phyloP scores from a whole-genome alignment of 805 yeast genomes.

The Yarrowia deformans region DNA sequence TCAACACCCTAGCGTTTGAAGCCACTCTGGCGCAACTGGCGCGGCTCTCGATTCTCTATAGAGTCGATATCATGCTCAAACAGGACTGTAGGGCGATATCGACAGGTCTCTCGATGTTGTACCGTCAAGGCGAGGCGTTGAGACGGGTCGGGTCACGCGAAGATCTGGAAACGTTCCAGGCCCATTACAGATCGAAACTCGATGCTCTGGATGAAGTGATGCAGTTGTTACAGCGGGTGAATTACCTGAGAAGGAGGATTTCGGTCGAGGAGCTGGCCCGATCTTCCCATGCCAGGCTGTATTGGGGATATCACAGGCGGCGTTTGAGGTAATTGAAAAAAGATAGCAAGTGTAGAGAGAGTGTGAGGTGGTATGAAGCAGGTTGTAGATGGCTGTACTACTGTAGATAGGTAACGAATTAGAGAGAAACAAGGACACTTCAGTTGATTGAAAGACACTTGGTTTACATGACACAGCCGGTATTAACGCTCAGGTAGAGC shows the following conservation, averaged over 20 bases:
- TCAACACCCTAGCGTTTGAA: constrained; percentile 9
- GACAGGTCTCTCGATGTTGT: not conserved
- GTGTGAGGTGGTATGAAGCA: too few species aligned
- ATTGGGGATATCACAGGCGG: not conserved
- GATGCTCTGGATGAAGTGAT: constrained; percentile 20
- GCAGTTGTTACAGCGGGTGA: not conserved
- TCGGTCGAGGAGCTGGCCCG: not conserved
- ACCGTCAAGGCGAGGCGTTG: not conserved
- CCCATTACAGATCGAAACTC: not conserved
- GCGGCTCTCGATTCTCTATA: constrained; percentile 1
- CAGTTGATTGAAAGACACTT: too few species aligned
- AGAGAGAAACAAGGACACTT: too few species aligned
- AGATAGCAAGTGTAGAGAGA: too few species aligned
- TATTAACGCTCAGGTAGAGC: too few species aligned
- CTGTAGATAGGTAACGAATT: too few species aligned
- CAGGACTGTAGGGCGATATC: constrained; percentile 23
- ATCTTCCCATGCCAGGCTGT: not conserved
- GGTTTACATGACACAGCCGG: too few species aligned
- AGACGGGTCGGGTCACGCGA: not conserved
- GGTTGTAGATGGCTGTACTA: too few species aligned
- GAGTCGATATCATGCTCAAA: constrained; percentile 9
- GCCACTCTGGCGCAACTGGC: constrained; percentile 5
- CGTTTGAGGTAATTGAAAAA: not conserved
- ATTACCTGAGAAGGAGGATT: not conserved
- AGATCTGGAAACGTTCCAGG: constrained; percentile 2